Evolutionary conservation across 2,329 filamentous ascomycete species (phyloP), one percentile per base, ranked within the genome.

Genomic region (Colletotrichum destructivum): DNA sequence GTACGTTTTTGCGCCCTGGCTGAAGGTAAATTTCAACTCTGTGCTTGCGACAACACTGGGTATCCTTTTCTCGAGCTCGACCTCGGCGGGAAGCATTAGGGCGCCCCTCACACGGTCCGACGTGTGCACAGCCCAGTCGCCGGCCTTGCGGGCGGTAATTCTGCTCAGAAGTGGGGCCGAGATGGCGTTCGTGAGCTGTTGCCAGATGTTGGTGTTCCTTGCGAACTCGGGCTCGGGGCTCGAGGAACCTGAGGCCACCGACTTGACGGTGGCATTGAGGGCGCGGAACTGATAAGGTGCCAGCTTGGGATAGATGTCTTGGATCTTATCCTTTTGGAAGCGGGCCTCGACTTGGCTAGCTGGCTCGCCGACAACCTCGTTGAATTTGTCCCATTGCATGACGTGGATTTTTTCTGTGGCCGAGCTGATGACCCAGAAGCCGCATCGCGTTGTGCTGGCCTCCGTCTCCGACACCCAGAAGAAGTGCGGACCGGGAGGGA

Each of bases 401-500:
- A 88, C 82, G 68, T 85, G 83, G 23, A 85, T 80, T 5, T 76
- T 78, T 16, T 81, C 75, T 4, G 72, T 72, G 13, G 78, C 75
- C 1, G 78, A 79, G 0, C 83, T 83, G 54, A 84, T 78, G 66
- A 91, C 82, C 89, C 89, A 92, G 76, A 87, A 90, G 6, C 88
- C 90, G 66, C 83, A 87, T 4, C 90, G 85, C 40, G 84, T 79
- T 2, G 88, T 87, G 21, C 84, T 81, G 21, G 82, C 82, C 2
- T 82, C 81, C 0, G 84, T 83, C 26, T 88, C 83, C 2, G 89
- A 83, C 38, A 87, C 84, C 89, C 89, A 92, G 69, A 91, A 82
- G 70, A 92, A 87, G 76, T 92, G 90, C 16, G 86, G 78, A 0
- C 90, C 90, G 0, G 82, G 76, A 0, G 89, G 88, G 35, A 92